These are phyloP conservation scores for Hibiscus trionum DNA, from an alignment of 345 rosid genomes.

Conservation along the genomic window DNA sequence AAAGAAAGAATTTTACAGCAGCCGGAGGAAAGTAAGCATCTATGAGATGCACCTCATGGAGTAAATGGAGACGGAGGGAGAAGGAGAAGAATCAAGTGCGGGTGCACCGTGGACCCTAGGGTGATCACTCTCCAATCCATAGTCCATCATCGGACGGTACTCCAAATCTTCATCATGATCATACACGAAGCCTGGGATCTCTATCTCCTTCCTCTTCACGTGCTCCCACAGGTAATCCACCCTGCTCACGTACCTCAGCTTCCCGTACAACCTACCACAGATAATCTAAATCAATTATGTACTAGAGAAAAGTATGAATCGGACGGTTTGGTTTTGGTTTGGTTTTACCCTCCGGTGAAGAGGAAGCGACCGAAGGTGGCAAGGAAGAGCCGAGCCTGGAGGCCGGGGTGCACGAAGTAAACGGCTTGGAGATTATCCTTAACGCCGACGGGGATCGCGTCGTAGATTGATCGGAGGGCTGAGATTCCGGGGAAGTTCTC, in stretches of 20 bases:
- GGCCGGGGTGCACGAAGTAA: background rate
- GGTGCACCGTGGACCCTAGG: background rate
- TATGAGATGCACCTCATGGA: slow-evolving; percentile 1
- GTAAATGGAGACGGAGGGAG: background rate
- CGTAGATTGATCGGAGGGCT: background rate
- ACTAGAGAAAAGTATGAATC: background rate
- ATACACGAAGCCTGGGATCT: background rate
- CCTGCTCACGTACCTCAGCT: background rate
- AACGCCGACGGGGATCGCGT: background rate
- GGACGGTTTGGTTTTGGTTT: background rate
- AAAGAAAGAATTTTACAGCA: background rate
- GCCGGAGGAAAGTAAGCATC: background rate
- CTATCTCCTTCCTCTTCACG: background rate
- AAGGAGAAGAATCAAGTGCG: background rate
- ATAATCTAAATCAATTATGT: background rate
- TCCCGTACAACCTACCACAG: background rate
- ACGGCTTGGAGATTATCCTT: background rate
- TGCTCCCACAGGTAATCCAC: background rate
- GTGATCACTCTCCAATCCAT: background rate
- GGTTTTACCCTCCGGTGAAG: background rate
- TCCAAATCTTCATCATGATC: background rate
- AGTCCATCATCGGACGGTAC: background rate
- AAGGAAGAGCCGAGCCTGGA: background rate
- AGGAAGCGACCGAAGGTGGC: background rate
- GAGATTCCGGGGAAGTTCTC: background rate